Evolutionary conservation across 352 stramenopile genomes (phyloP).

Genomic region (Pythium sp.): DNA sequence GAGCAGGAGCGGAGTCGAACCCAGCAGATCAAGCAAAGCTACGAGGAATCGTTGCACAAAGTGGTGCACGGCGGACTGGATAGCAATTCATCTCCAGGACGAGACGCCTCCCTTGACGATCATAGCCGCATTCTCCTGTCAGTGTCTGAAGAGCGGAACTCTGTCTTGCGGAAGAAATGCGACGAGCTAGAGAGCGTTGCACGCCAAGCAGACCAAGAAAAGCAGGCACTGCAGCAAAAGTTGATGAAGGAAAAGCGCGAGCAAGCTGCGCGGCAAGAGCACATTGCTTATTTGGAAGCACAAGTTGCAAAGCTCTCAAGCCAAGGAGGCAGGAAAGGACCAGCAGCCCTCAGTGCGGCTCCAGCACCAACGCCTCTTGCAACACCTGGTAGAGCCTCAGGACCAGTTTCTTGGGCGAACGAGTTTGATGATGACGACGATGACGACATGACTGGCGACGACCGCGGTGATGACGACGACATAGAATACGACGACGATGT

Average conservation of each 20-base stretch:
- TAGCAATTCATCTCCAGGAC: conserved; percentile 12
- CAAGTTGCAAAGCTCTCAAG: conserved; percentile 46
- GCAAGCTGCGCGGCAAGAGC: conserved; percentile 37
- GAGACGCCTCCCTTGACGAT: conserved; percentile 36
- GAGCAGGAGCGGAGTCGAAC: conserved; percentile 72
- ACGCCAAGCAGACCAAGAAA: conserved; percentile 42
- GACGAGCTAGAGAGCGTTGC: conserved; percentile 63
- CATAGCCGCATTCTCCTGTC: conserved; percentile 64
- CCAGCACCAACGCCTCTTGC: conserved; percentile 2
- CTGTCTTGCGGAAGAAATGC: conserved; percentile 67
- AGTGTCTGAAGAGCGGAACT: conserved; percentile 75
- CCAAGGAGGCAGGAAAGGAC: conserved; percentile 4
- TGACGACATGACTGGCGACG: conserved; percentile 51
- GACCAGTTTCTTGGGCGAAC: conserved; percentile 63
- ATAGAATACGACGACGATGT: conserved; percentile 42
- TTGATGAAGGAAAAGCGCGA: conserved; percentile 23
- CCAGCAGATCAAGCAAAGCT: conserved; percentile 79
- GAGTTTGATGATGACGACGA: conserved; percentile 68
- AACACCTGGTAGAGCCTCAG: conserved; percentile 18
- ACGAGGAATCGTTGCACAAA: conserved; percentile 80
- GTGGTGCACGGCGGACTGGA: conserved; percentile 51
- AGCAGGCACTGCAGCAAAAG: conserved; percentile 42
- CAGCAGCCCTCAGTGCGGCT: neutral
- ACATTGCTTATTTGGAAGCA: conserved; percentile 59
- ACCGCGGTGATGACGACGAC: conserved; percentile 38